phyloP scores from a whole-genome alignment of 768 basidiomycete genomes.

The Arthromyces matolae region DNA sequence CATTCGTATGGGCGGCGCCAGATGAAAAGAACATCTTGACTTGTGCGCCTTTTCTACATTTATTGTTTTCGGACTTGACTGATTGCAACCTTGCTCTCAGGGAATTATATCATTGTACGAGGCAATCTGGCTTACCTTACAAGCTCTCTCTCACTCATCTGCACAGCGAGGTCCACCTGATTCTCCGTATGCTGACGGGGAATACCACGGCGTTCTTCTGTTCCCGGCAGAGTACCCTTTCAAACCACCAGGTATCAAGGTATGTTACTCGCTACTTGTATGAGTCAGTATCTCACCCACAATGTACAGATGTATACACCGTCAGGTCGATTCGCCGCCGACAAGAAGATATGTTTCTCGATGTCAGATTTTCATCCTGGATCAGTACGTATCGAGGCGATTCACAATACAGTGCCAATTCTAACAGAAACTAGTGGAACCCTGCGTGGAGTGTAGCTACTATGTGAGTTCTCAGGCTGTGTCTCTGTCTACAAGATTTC shows the following conservation, averaged over 20 bases:
- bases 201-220: constrained; percentile 89
- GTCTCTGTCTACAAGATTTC: constrained; percentile 4
- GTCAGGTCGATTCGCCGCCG: constrained; percentile 85
- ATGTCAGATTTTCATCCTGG: constrained; percentile 97
- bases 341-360: constrained; percentile 96
- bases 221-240: constrained; percentile 96
- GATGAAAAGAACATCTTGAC: constrained; percentile 97
- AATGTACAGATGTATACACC: constrained; percentile 78
- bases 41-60: constrained; percentile 53
- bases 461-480: constrained; percentile 55
- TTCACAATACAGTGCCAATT: neutral
- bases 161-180: constrained; percentile 88
- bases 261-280: constrained; percentile 26
- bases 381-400: constrained; percentile 53
- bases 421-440: constrained; percentile 63
- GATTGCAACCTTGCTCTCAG: constrained; percentile 39
- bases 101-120: constrained; percentile 90
- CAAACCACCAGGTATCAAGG: constrained; percentile 96
- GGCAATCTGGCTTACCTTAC: constrained; percentile 18
- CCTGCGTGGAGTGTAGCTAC: constrained; percentile 95
- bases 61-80: neutral
- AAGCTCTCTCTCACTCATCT: constrained; percentile 16
- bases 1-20: constrained; percentile 92
- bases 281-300: constrained; percentile 7
- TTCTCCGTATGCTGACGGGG: constrained; percentile 85